Evolutionary conservation across 257 asterid genomes (phyloP).

Genomic region (Echium plantagineum): DNA sequence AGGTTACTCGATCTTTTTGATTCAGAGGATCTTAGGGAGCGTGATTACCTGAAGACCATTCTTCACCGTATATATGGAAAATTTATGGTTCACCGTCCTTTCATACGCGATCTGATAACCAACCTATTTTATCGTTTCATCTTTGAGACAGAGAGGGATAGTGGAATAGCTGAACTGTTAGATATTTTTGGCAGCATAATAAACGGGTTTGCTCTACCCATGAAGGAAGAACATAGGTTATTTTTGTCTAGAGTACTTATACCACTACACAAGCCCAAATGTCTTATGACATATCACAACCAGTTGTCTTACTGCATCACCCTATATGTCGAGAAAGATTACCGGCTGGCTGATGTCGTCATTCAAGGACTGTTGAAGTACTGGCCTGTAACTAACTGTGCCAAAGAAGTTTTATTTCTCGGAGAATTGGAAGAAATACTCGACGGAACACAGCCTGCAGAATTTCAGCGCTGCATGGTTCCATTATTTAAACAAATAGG

Average conservation of each 20-base stretch:
- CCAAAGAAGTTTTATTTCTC: slow-evolving; percentile 21
- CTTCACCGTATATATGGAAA: slow-evolving; percentile 24
- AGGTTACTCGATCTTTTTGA: slow-evolving; percentile 22
- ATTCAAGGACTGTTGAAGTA: slow-evolving; percentile 23
- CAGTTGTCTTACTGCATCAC: slow-evolving; percentile 19
- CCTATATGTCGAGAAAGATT: slow-evolving; percentile 23
- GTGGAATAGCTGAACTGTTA: slow-evolving; percentile 20
- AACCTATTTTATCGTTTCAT: slow-evolving; percentile 20
- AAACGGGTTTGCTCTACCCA: slow-evolving; percentile 24
- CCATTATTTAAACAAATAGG: slow-evolving; percentile 26
- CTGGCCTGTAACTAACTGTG: slow-evolving; percentile 26
- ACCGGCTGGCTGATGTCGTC: slow-evolving; percentile 18
- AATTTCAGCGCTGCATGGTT: slow-evolving; percentile 26
- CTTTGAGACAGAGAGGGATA: slow-evolving; percentile 24
- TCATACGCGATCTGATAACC: slow-evolving; percentile 18
- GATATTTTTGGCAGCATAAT: slow-evolving; percentile 26
- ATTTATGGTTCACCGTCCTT: slow-evolving; percentile 26
- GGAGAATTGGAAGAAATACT: slow-evolving; percentile 24
- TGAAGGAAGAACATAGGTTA: slow-evolving; percentile 28
- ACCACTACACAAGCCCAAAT: slow-evolving; percentile 25
- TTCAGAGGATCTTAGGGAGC: slow-evolving; percentile 20
- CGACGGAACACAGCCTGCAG: slow-evolving; percentile 22
- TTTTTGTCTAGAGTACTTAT: slow-evolving; percentile 20
- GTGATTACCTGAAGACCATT: slow-evolving; percentile 21
- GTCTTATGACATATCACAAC: slow-evolving; percentile 16